Evolutionary conservation across 78 protist genomes (phyloP), one percentile per base, ranked within the genome.

Genomic region (Dictyostelium intermedium): DNA sequence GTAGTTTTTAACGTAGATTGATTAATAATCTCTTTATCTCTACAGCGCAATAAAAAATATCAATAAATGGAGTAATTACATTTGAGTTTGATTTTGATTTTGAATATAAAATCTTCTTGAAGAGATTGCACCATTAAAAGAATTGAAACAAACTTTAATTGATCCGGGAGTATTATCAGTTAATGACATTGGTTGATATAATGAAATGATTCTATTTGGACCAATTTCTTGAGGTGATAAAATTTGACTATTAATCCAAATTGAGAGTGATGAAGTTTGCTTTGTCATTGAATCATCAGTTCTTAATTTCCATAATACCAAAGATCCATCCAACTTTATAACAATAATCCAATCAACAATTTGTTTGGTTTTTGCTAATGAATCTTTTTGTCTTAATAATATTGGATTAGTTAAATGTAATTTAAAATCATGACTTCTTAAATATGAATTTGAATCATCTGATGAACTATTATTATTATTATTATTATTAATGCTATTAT

Each of bases 11-110:
- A n/a, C n/a, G n/a, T n/a, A n/a, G n/a, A n/a, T n/a, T n/a, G n/a
- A n/a, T n/a, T n/a, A n/a, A n/a, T n/a, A n/a, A n/a, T n/a, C n/a
- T n/a, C n/a, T n/a, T n/a, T n/a, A n/a, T n/a, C n/a, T n/a, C n/a
- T n/a, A n/a, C n/a, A n/a, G n/a, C n/a, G n/a, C n/a, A 41, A 35
- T 45, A 66, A n/a, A 11, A 83, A 60, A 53, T 14, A 50, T 50
- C 10, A 50, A 9, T 14, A 50, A 50, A 50, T 50, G n/a, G n/a
- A n/a, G n/a, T 50, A 50, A 5, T 61, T 83, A 84, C 63, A 87
- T 87, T 63, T 87, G 93, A 34, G 93, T 79, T 35, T 87, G 93
- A 63, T 87, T 85, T 47, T 85, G 93, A 27, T 76, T 72, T 79
- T 87, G 93, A 43, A 87, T 63, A 63, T 56, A 87, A 72, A 87